Evolutionary conservation across 2,329 filamentous ascomycete genomes (phyloP), one percentile per base, ranked within the genome.

Genomic region (Endothia cerciana): DNA sequence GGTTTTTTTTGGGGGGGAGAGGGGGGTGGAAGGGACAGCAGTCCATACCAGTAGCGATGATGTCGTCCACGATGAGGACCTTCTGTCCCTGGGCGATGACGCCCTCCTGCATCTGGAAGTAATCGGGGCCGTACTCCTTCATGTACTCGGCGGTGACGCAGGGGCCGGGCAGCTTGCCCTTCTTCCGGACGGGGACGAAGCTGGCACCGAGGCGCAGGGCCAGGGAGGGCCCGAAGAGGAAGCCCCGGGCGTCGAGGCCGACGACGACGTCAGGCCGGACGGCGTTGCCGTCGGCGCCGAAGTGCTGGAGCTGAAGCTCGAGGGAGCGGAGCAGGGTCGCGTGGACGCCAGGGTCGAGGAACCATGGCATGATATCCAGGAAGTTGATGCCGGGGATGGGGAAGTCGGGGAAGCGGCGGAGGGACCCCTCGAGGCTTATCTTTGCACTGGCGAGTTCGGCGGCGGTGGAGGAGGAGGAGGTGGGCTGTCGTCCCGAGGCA

Each of bases 351-450:
- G 89, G 88, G 75, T 93, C 86, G 77, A 92, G 89, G 83, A 99
- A 98, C 76, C 98, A 90, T 68, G 95, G 95, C 79, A 99, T 90
- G 80, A 99, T 98, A 77, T 99, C 95, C 82, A 97, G 93, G 80
- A 99, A 99, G 74, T 97, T 85, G 76, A 99, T 94, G 78, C 95
- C 94, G 56, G 91, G 89, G 71, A 91, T 89, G 67, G 94, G 94
- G 82, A 97, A 98, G 84, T 98, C 93, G 74, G 89, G 88, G 82
- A 93, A 97, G 78, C 93, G 89, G 79, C 92, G 91, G 72, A 98
- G 87, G 67, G 90, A 87, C 72, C 81, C 80, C 76, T 89, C 80
- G 84, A 84, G 94, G 85, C 80, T 90, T 85, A 88, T 81, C 86
- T 89, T 87, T 84, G 84, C 84, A 87, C 85, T 73, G 86, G 86